Percentiles rank a stretch among this genome's conserved stretches.
These are phyloP conservation scores for Ilyonectria robusta DNA, from an alignment of 2,329 filamentous ascomycete species.

Conservation along the genomic window DNA sequence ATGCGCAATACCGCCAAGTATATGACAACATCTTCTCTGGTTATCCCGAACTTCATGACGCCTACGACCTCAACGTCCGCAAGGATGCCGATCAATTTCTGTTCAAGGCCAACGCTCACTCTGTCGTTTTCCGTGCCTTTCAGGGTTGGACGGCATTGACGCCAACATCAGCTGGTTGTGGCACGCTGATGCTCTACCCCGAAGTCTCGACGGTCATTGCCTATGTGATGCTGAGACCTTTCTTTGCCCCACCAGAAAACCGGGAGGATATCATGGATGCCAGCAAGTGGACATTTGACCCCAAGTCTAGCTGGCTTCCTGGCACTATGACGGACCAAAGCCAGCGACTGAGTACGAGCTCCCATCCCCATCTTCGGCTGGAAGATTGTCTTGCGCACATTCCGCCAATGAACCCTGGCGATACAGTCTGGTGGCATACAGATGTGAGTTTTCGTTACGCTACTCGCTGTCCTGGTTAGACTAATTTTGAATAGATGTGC, in stretches of 20 bases:
- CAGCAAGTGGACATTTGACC: slow-evolving; percentile 44
- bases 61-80: slow-evolving; percentile 54
- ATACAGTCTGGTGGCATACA: slow-evolving; percentile 34
- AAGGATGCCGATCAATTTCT: slow-evolving; percentile 52
- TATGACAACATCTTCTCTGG: slow-evolving; percentile 57
- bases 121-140: slow-evolving; percentile 55
- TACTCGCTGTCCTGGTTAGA: neutral
- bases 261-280: slow-evolving; percentile 45
- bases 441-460: slow-evolving; percentile 14
- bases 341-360: slow-evolving; percentile 27
- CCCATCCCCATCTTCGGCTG: slow-evolving; percentile 26
- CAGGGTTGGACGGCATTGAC: slow-evolving; percentile 61
- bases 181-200: slow-evolving; percentile 57
- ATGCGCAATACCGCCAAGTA: slow-evolving; percentile 53
- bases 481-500: slow-evolving; percentile 46
- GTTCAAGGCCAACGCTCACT: slow-evolving; percentile 55
- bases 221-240: slow-evolving; percentile 25
- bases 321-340: slow-evolving; percentile 30
- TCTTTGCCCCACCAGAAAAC: slow-evolving; percentile 19
- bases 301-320: slow-evolving; percentile 18
- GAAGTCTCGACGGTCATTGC: slow-evolving; percentile 16
- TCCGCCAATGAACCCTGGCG: slow-evolving; percentile 24
- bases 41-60: slow-evolving; percentile 53
- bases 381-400: slow-evolving; percentile 24
- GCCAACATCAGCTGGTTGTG: slow-evolving; percentile 49